Evolutionary conservation across 1,139 yeast species (phyloP).

Genomic region (Kodamaea suecica): DNA sequence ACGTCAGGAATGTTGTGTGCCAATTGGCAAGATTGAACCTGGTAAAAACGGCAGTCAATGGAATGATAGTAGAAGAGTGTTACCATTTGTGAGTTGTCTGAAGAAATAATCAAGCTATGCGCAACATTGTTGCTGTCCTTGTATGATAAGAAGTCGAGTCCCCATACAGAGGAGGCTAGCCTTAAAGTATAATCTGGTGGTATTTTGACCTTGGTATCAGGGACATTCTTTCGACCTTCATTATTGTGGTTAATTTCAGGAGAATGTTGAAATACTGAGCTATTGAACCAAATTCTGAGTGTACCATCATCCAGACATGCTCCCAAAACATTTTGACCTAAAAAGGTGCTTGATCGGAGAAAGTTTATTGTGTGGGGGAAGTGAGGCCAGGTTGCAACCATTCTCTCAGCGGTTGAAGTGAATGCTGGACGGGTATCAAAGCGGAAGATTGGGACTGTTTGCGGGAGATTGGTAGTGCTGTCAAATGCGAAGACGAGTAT

Average conservation of each 20-base stretch:
- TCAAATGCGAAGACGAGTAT: conserved; percentile 30
- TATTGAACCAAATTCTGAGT: conserved; percentile 42
- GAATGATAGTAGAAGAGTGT: conserved; percentile 38
- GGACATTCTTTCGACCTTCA: no score
- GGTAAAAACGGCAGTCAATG: conserved; percentile 28
- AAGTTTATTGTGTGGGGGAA: conserved; percentile 59
- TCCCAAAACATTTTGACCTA: conserved; percentile 36
- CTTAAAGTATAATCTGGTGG: conserved; percentile 38
- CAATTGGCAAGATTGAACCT: conserved; percentile 40
- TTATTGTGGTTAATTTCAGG: no score
- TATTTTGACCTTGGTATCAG: no score
- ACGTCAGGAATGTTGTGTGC: conserved; percentile 62
- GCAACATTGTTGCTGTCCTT: conserved; percentile 19
- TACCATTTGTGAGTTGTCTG: conserved; percentile 57
- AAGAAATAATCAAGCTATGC: conserved; percentile 44
- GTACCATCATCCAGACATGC: conserved; percentile 60
- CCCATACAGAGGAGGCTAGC: conserved; percentile 60
- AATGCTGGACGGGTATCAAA: conserved; percentile 41
- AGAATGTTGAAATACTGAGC: conserved; percentile 5
- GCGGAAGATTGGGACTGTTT: conserved; percentile 21
- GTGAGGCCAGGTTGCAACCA: conserved; percentile 47
- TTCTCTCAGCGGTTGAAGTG: conserved; percentile 37
- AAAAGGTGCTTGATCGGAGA: conserved; percentile 27
- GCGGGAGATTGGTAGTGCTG: conserved; percentile 23
- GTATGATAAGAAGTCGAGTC: conserved; percentile 43